phyloP scores from a whole-genome alignment of 768 basidiomycete species.

The Dendrothele bispora region DNA sequence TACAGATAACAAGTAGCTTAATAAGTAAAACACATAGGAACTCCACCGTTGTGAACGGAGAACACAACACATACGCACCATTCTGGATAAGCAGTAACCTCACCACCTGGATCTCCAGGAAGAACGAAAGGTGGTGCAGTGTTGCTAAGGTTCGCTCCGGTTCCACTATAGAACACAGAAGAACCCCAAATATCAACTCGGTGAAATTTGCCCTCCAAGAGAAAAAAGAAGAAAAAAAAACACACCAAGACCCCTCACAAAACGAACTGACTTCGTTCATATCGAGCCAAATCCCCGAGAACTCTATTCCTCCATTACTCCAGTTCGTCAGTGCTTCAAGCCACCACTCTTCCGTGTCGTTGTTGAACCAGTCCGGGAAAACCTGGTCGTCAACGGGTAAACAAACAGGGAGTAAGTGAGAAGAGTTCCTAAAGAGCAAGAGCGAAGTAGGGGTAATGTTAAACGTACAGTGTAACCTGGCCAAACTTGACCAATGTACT shows the following conservation, averaged over 20 bases:
- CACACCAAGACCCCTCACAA: conserved; percentile 59
- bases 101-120: conserved; percentile 55
- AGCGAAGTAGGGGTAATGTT: background rate
- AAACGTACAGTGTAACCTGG: conserved; percentile 64
- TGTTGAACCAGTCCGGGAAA: conserved; percentile 63
- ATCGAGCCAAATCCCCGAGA: conserved; percentile 67
- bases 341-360: conserved; percentile 58
- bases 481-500: conserved; percentile 78
- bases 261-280: conserved; percentile 70
- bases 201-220: background rate
- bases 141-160: conserved; percentile 54
- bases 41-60: background rate
- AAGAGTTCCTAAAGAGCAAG: background rate
- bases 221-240: conserved; percentile 4
- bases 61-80: conserved; percentile 40
- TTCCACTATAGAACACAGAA: conserved; percentile 51
- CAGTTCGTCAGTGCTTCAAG: conserved; percentile 58
- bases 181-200: too few relatives aligned
- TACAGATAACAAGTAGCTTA: too few relatives aligned
- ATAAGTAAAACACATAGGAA: too few relatives aligned
- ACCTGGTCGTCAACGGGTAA: too few relatives aligned
- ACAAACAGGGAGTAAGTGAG: too few relatives aligned
- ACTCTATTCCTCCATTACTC: conserved; percentile 52
- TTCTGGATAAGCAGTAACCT: conserved; percentile 64
- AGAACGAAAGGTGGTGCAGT: conserved; percentile 55